Conservation (phyloP, 805 yeast genomes). For the Yamadazyma philogaea region DNA sequence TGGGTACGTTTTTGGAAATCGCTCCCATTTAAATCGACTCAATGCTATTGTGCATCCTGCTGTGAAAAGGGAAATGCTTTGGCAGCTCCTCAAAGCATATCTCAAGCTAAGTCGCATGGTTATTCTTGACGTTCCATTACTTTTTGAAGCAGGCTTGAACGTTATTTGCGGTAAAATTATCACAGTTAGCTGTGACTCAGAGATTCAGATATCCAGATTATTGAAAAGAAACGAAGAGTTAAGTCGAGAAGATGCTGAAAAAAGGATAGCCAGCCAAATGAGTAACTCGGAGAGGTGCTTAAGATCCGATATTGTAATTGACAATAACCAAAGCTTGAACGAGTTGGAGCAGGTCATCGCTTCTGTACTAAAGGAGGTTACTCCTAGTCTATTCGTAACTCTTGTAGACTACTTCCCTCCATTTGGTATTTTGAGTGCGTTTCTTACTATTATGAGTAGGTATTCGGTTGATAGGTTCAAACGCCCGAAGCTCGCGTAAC, state of each 20-base stretch:
- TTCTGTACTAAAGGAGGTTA: slow-evolving; percentile 21
- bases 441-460: slow-evolving; percentile 20
- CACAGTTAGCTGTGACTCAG: slow-evolving; percentile 60
- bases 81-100: slow-evolving; percentile 57
- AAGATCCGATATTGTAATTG: slow-evolving; percentile 64
- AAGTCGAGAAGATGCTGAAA: slow-evolving; percentile 59
- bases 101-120: slow-evolving; percentile 56
- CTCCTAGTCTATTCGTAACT: slow-evolving; percentile 22
- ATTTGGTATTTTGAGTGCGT: slow-evolving; percentile 22
- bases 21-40: slow-evolving; percentile 52
- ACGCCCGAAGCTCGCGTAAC: not conserved
- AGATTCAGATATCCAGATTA: slow-evolving; percentile 62
- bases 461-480: slow-evolving; percentile 20
- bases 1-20: slow-evolving; percentile 68
- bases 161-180: slow-evolving; percentile 66
- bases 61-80: slow-evolving; percentile 63
- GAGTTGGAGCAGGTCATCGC: slow-evolving; percentile 23
- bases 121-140: slow-evolving; percentile 82
- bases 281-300: slow-evolving; percentile 51
- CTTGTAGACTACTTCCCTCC: slow-evolving; percentile 27
- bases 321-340: slow-evolving; percentile 46
- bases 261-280: slow-evolving; percentile 79
- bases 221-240: slow-evolving; percentile 65
- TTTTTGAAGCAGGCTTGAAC: slow-evolving; percentile 78
- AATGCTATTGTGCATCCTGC: slow-evolving; percentile 88